A percentile compares a stretch with the other conserved stretches of the same genome.
Evolutionary conservation across 164 flowering plant genomes (phyloP).

Genomic region (Liriodendron chinense): DNA sequence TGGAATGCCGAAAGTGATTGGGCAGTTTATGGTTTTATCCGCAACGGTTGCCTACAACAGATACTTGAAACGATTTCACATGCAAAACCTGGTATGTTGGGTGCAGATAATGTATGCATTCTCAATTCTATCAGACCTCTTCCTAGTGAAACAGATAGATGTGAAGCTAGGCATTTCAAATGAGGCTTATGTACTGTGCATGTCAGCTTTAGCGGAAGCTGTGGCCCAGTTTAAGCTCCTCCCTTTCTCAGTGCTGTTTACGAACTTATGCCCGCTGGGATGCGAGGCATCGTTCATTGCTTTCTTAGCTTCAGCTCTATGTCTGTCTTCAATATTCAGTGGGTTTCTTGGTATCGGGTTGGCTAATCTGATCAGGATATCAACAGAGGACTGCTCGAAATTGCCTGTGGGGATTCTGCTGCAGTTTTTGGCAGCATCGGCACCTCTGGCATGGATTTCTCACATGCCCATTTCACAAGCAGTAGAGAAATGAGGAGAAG

Average conservation of each 20-base stretch:
- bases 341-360: constrained; percentile 73
- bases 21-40: constrained; percentile 65
- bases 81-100: constrained; percentile 48
- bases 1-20: constrained; percentile 74
- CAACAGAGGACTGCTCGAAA: constrained; percentile 55
- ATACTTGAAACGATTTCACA: constrained; percentile 51
- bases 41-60: constrained; percentile 57
- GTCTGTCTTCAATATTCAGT: constrained; percentile 66
- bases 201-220: constrained; percentile 78
- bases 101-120: constrained; percentile 62
- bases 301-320: constrained; percentile 68
- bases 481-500: constrained; percentile 20
- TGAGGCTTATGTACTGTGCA: constrained; percentile 56
- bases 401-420: constrained; percentile 59
- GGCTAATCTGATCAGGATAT: constrained; percentile 63
- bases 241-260: constrained; percentile 75
- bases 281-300: constrained; percentile 86
- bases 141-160: constrained; percentile 68
- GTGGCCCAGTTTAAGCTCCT: constrained; percentile 72
- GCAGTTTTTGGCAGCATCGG: constrained; percentile 68
- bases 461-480: constrained; percentile 39
- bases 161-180: constrained; percentile 68
- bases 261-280: constrained; percentile 68
- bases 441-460: constrained; percentile 64
- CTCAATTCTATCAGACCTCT: constrained; percentile 67